A percentile compares a stretch with the other conserved stretches of the same genome.
These are phyloP conservation scores for Cyberlindnera mississippiensis DNA, from an alignment of 805 yeast genomes.

Conservation along the genomic window DNA sequence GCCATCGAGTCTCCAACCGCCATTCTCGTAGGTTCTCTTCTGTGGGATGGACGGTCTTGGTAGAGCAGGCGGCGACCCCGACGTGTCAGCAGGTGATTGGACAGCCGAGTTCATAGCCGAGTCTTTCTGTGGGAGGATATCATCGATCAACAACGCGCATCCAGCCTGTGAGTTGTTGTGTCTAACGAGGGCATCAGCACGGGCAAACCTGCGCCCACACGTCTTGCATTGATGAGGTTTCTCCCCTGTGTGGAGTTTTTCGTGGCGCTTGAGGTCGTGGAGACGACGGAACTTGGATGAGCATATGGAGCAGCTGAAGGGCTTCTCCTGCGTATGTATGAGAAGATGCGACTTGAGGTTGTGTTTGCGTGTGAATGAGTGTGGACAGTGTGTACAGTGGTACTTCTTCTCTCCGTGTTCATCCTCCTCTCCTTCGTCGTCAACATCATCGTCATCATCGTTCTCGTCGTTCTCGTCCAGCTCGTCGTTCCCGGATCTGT, in stretches of 20 bases:
- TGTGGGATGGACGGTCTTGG: not conserved
- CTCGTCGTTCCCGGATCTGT: not conserved
- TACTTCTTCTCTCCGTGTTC: conserved; percentile 7
- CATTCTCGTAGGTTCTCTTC: not conserved
- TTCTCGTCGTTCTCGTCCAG: not conserved
- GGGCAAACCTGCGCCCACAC: conserved; percentile 64
- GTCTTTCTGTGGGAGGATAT: not conserved
- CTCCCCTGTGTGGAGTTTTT: conserved; percentile 71
- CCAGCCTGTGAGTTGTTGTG: conserved; percentile 49
- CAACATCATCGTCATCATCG: not conserved
- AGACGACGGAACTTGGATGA: conserved; percentile 60
- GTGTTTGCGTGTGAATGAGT: conserved; percentile 66
- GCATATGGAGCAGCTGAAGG: conserved; percentile 61
- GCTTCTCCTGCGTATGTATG: conserved; percentile 62
- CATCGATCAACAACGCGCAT: conserved; percentile 22
- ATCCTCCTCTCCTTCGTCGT: conserved; percentile 8
- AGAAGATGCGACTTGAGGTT: conserved; percentile 69
- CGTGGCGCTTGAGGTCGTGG: conserved; percentile 75
- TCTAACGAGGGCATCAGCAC: conserved; percentile 72
- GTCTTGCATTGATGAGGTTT: conserved; percentile 58
- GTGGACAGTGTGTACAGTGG: conserved; percentile 55
- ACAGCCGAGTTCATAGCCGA: not conserved
- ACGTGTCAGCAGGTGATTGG: not conserved
- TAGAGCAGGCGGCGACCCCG: not conserved
- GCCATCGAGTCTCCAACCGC: not conserved